A percentile compares a stretch with the other conserved stretches of the same genome.
Conservation (phyloP, 1,284 basidiomycete genomes). For the Irpex rosettiformis region DNA sequence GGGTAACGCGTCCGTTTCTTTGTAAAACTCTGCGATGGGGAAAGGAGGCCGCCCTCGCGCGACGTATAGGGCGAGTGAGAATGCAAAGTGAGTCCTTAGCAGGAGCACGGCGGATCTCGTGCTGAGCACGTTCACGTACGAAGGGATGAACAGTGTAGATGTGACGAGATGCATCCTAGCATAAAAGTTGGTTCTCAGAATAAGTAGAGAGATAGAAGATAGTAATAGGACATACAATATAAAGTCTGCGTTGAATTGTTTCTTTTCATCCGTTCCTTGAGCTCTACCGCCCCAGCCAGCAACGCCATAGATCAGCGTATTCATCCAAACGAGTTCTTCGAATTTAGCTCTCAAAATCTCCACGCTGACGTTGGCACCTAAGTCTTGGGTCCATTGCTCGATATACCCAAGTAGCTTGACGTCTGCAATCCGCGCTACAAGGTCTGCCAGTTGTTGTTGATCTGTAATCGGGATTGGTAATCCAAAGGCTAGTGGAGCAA, state of each 20-base stretch:
- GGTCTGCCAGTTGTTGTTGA: conserved; percentile 26
- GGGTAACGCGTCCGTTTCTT: conserved; percentile 24
- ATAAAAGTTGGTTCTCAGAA: not conserved
- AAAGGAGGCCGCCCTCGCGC: conserved; percentile 35
- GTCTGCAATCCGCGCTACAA: conserved; percentile 27
- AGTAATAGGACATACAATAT: conserved; percentile 31
- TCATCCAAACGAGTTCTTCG: conserved; percentile 43
- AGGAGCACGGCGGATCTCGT: conserved; percentile 30
- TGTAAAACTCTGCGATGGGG: conserved; percentile 36
- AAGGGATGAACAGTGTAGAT: conserved; percentile 40
- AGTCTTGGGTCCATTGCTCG: conserved; percentile 42
- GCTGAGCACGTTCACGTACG: conserved; percentile 27
- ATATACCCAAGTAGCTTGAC: conserved; percentile 41
- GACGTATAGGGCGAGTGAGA: conserved; percentile 34
- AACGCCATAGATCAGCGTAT: conserved; percentile 39
- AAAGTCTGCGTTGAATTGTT: conserved; percentile 40
- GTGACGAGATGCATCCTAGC: conserved; percentile 45
- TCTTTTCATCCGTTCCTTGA: conserved; percentile 15
- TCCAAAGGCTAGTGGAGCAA: conserved; percentile 37
- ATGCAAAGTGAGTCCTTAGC: conserved; percentile 36
- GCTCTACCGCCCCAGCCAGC: conserved; percentile 32
- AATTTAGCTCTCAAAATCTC: conserved; percentile 36
- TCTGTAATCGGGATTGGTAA: conserved; percentile 32
- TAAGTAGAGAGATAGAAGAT: not conserved
- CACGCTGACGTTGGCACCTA: not conserved